Evolutionary conservation across 257 asterid species (phyloP).

Genomic region (Solanum medicagineum): DNA sequence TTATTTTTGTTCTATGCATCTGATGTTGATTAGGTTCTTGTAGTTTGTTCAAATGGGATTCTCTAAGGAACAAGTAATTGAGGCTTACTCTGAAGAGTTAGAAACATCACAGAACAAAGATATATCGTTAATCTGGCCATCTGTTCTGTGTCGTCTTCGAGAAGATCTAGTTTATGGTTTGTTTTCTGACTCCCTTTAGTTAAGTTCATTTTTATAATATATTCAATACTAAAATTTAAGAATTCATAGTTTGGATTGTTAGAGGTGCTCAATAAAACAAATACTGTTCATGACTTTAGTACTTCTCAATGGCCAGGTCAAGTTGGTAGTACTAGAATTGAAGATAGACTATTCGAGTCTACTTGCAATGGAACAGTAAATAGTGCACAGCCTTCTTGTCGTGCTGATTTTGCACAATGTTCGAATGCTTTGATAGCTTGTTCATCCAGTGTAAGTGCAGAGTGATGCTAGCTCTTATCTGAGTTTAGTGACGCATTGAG

Average conservation of each 20-base stretch:
- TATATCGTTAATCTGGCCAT: constrained; percentile 44
- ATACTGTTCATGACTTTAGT: neutral
- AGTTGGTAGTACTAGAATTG: constrained; percentile 14
- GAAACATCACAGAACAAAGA: constrained; percentile 44
- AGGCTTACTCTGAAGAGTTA: constrained; percentile 38
- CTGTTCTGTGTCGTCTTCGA: constrained; percentile 52
- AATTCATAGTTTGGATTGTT: neutral
- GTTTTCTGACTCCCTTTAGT: constrained; percentile 1
- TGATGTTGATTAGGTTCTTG: constrained; percentile 3
- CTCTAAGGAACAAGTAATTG: constrained; percentile 34
- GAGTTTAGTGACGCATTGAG: neutral
- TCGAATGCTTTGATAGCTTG: constrained; percentile 35
- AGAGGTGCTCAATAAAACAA: neutral
- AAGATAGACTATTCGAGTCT: constrained; percentile 16
- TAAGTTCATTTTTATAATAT: neutral
- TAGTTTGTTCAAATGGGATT: constrained; percentile 63
- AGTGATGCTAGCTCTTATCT: neutral
- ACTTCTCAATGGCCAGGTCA: constrained; percentile 26
- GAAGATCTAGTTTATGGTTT: constrained; percentile 57
- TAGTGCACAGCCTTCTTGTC: constrained; percentile 10
- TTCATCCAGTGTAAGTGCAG: constrained; percentile 47
- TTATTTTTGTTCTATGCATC: neutral
- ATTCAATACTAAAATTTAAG: neutral
- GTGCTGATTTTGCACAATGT: constrained; percentile 23
- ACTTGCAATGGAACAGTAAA: constrained; percentile 14